Base-by-base conservation (phyloP, 202 grass and related monocot genomes). In the Cymbopogon flexuosus region DNA sequence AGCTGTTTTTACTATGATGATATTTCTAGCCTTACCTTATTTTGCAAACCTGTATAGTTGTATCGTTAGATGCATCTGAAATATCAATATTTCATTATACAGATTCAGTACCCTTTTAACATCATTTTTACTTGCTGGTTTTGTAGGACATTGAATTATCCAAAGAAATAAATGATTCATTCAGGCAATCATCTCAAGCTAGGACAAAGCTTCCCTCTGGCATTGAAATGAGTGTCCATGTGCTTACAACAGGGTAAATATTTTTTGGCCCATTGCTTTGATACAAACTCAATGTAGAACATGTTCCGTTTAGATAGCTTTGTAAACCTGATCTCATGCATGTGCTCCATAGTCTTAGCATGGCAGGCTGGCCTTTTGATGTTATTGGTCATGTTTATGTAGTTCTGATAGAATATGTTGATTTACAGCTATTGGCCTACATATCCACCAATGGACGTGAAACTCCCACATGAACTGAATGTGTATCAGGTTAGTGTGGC, bases 121-220 rank as follows among this genome's bases (percentile, higher is more conserved):
- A 37, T 81, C 24, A 51, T 22, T 36, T 86, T 39, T 69, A 39
- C 37, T 59, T 56, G 29, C 33, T 69, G 61, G 8, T 60, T 52
- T 84, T 43, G 40, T 80, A 99, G 96, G 96, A 99, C 75, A 90
- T 99, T 57, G 96, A 90, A 83, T 87, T 99, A 73, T 99, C 96
- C 30, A 99, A 92, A 93, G 96, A 99, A 96, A 96, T 99, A 83
- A 99, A 99, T 82, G 96, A 99, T 80, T 99, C 96, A 39, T 99
- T 99, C 83, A 96, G 91, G 81, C 96, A 99, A 88, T 99, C 96
- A 83, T 99, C 96, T 46, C 96, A 99, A 85, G 90, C 92, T 42
- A 91, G 96, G 83, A 99, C 90, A 49, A 99, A 99, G 64, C 92
- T 99, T 90, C 96, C 96, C 13, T 79, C 89, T 84, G 93, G 92